These are phyloP conservation scores for Trichoderma oligosporum DNA, from an alignment of 2,329 filamentous ascomycete species.

Conservation along the genomic window DNA sequence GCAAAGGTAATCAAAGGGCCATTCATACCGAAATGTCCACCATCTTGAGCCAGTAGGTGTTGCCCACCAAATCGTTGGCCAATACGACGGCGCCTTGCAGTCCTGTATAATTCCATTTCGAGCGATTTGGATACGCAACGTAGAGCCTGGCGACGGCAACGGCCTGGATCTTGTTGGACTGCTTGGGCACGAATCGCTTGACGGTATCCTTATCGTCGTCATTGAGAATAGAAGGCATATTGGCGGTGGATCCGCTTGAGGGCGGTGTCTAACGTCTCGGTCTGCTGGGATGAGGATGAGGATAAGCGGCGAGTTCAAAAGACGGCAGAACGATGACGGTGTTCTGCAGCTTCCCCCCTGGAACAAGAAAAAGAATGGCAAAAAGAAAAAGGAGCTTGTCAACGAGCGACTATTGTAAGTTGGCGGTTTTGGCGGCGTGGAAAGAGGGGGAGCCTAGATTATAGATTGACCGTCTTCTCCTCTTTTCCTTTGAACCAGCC, in stretches of 20 bases:
- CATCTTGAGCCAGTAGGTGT: slow-evolving; percentile 96
- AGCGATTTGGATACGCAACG: slow-evolving; percentile 80
- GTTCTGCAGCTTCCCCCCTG: too few species aligned
- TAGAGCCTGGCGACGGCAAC: slow-evolving; percentile 92
- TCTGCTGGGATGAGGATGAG: not conserved
- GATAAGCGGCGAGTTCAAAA: slow-evolving; percentile 1
- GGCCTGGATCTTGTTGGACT: slow-evolving; percentile 94
- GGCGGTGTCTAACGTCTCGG: not conserved
- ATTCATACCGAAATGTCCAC: slow-evolving; percentile 81
- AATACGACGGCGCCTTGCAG: slow-evolving; percentile 88
- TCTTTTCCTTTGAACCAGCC: slow-evolving; percentile 15
- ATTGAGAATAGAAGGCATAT: slow-evolving; percentile 67
- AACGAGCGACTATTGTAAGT: slow-evolving; percentile 7
- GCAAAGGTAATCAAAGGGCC: slow-evolving; percentile 17
- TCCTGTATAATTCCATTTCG: slow-evolving; percentile 90
- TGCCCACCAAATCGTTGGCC: slow-evolving; percentile 88
- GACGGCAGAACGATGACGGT: not conserved
- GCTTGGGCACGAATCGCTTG: slow-evolving; percentile 88
- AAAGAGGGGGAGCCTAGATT: slow-evolving; percentile 18
- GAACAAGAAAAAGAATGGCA: not conserved
- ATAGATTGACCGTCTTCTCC: slow-evolving; percentile 7
- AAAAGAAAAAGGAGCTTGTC: not conserved
- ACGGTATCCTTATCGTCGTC: slow-evolving; percentile 96
- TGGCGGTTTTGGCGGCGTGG: slow-evolving; percentile 14
- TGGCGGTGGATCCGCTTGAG: slow-evolving; percentile 21